Evolutionary conservation across 306 rosid species (phyloP).

Genomic region (Rubus parviflorus): DNA sequence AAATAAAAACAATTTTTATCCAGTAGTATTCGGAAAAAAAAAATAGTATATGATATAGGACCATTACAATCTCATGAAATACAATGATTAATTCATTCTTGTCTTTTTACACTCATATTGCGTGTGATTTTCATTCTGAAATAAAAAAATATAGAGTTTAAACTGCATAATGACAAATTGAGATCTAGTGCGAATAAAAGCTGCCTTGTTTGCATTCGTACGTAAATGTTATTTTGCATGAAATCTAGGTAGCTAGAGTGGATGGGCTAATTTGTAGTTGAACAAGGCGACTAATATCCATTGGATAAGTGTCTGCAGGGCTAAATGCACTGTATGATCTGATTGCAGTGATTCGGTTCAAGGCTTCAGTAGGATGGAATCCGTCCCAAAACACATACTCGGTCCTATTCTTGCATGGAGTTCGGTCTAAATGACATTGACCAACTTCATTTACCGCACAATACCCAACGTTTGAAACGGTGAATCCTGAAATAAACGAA

Average conservation of each 20-base stretch:
- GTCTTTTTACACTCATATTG: too few species aligned
- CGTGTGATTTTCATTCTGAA: too few species aligned
- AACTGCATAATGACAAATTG: background rate
- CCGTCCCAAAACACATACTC: slow-evolving; percentile 45
- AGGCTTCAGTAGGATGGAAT: slow-evolving; percentile 37
- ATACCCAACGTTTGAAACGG: slow-evolving; percentile 23
- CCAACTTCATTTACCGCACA: slow-evolving; percentile 28
- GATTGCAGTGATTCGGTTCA: slow-evolving; percentile 26
- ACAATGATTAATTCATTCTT: too few species aligned
- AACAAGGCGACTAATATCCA: slow-evolving; percentile 41
- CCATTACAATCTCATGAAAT: too few species aligned
- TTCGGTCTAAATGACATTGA: slow-evolving; percentile 24
- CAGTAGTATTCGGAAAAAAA: too few species aligned
- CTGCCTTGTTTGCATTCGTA: background rate
- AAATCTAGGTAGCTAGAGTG: background rate
- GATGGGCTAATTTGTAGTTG: background rate
- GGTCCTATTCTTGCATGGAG: slow-evolving; percentile 43
- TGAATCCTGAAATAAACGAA: slow-evolving; percentile 32
- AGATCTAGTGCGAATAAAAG: background rate
- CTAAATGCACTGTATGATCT: slow-evolving; percentile 7
- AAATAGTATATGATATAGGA: too few species aligned
- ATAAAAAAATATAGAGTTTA: background rate
- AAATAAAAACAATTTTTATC: too few species aligned
- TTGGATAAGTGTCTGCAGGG: slow-evolving; percentile 28
- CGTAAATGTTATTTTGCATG: background rate